A percentile compares a stretch with the other conserved stretches of the same genome.
These are phyloP conservation scores for Arthrobotrys iridis DNA, from an alignment of 2,329 filamentous ascomycete species.

Conservation along the genomic window DNA sequence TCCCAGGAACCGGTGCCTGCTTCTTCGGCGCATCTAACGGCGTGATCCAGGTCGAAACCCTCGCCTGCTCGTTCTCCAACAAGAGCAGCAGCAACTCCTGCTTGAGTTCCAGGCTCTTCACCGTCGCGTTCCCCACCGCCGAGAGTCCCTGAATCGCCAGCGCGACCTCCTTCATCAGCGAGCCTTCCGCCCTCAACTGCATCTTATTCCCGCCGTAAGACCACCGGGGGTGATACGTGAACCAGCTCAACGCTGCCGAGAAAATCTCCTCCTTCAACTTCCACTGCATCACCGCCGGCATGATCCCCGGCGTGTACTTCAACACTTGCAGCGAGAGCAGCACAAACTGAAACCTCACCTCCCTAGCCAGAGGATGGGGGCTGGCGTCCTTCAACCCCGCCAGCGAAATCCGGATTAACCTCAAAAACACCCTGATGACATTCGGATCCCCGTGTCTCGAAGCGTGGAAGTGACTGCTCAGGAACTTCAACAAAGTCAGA, in stretches of 20 bases:
- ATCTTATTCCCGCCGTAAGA: slow-evolving; percentile 94
- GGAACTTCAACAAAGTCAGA: slow-evolving; percentile 83
- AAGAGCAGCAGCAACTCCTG: slow-evolving; percentile 83
- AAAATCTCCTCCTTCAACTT: slow-evolving; percentile 88
- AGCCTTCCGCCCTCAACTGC: slow-evolving; percentile 89
- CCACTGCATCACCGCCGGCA: slow-evolving; percentile 74
- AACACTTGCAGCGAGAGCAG: slow-evolving; percentile 83
- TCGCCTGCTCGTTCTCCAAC: slow-evolving; percentile 82
- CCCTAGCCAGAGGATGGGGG: slow-evolving; percentile 85
- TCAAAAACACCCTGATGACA: slow-evolving; percentile 81
- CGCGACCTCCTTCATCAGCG: slow-evolving; percentile 74
- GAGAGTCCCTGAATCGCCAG: slow-evolving; percentile 53
- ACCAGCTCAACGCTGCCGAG: slow-evolving; percentile 89
- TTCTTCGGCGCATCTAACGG: slow-evolving; percentile 75
- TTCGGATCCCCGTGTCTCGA: slow-evolving; percentile 85
- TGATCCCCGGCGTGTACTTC: slow-evolving; percentile 73
- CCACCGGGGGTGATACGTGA: slow-evolving; percentile 83
- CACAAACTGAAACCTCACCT: slow-evolving; percentile 89
- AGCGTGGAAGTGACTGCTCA: slow-evolving; percentile 94
- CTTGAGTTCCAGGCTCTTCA: slow-evolving; percentile 65
- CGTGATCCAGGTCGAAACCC: slow-evolving; percentile 88
- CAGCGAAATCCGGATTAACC: slow-evolving; percentile 81
- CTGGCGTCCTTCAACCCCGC: slow-evolving; percentile 76
- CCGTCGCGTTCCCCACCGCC: slow-evolving; percentile 43
- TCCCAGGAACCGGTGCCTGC: slow-evolving; percentile 58